Conservation (phyloP, 2,329 filamentous ascomycete genomes). For the Pestalotiopsis sp. region DNA sequence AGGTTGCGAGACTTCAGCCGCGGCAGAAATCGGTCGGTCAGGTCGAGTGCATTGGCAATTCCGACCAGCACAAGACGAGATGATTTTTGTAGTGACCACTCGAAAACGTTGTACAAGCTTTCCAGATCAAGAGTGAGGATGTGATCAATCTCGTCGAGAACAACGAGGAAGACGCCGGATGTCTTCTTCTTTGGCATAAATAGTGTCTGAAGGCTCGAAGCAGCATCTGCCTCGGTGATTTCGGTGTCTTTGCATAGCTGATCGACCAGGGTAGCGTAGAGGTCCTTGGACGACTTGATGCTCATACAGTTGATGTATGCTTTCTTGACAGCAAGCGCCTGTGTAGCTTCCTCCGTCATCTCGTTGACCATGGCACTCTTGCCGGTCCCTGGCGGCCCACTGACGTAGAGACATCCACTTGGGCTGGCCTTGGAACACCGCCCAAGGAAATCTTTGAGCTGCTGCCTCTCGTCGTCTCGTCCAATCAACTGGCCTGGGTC, state of each 20-base stretch:
- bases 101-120: slow-evolving; percentile 90
- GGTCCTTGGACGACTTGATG: slow-evolving; percentile 83
- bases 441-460: slow-evolving; percentile 71
- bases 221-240: slow-evolving; percentile 66
- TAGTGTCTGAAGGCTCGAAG: slow-evolving; percentile 67
- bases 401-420: slow-evolving; percentile 89
- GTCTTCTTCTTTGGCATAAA: slow-evolving; percentile 67
- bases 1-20: slow-evolving; percentile 91
- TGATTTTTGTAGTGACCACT: slow-evolving; percentile 85
- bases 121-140: slow-evolving; percentile 87
- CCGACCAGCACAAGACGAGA: slow-evolving; percentile 85
- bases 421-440: slow-evolving; percentile 61
- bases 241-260: slow-evolving; percentile 64
- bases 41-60: slow-evolving; percentile 92
- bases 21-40: slow-evolving; percentile 93
- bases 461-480: slow-evolving; percentile 68
- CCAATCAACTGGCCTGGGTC: slow-evolving; percentile 77
- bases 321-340: slow-evolving; percentile 60
- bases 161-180: slow-evolving; percentile 72
- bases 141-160: slow-evolving; percentile 94
- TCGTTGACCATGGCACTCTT: slow-evolving; percentile 94
- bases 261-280: slow-evolving; percentile 79
- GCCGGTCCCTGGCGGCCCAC: slow-evolving; percentile 91
- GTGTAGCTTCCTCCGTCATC: slow-evolving; percentile 64
- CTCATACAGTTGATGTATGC: slow-evolving; percentile 97